Percentiles rank a stretch among this genome's conserved stretches.
Conservation (phyloP, 1,284 basidiomycete species). For the Sporisorium scitamineum region DNA sequence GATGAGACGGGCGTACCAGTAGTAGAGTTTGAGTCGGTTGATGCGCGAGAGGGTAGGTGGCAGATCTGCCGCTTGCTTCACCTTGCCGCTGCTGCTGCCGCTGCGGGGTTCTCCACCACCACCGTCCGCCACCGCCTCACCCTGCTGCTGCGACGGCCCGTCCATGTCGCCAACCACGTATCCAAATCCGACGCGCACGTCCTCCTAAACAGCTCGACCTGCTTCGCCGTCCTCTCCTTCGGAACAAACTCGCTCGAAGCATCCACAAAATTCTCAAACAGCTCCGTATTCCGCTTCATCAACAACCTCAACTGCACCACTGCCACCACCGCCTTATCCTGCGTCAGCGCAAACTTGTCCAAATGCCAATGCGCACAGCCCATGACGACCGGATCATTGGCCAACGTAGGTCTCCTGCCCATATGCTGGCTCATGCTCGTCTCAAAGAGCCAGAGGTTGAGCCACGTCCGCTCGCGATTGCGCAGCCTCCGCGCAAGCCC, state of each 20-base stretch:
- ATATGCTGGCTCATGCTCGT: constrained; percentile 55
- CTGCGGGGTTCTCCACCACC: background rate
- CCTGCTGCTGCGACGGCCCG: constrained; percentile 21
- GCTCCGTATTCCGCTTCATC: constrained; percentile 44
- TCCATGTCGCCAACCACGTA: constrained; percentile 53
- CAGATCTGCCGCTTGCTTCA: constrained; percentile 11
- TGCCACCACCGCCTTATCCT: constrained; percentile 53
- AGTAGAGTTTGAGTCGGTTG: constrained; percentile 46
- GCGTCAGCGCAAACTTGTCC: constrained; percentile 42
- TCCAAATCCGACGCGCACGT: constrained; percentile 44
- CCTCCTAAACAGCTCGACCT: constrained; percentile 50
- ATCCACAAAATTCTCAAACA: constrained; percentile 52
- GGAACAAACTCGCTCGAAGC: constrained; percentile 11
- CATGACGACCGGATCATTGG: constrained; percentile 53
- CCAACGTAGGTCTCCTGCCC: constrained; percentile 51
- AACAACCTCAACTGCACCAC: constrained; percentile 47
- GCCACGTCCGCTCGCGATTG: constrained; percentile 52
- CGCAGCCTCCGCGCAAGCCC: constrained; percentile 29
- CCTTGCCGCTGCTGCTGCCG: background rate
- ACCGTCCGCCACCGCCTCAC: background rate
- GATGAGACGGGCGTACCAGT: constrained; percentile 50
- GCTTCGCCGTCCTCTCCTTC: constrained; percentile 24
- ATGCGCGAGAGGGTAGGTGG: constrained; percentile 30
- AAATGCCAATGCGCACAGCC: constrained; percentile 52
- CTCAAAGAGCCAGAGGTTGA: constrained; percentile 57